These are phyloP conservation scores for Elsinoe batatas DNA, from an alignment of 2,329 filamentous ascomycete genomes.

Conservation along the genomic window DNA sequence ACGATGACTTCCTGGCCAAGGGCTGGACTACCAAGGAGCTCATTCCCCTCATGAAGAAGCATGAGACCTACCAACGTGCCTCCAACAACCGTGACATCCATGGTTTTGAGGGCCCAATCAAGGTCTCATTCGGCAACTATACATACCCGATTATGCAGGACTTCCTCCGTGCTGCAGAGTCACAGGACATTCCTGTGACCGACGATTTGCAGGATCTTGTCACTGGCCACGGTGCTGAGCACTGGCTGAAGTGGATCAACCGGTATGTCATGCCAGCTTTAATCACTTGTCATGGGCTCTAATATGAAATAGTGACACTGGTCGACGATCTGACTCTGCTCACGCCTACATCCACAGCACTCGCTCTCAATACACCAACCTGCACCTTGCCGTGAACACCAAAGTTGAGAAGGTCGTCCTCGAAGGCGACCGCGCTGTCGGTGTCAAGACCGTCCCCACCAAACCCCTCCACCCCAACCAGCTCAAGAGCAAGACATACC, in stretches of 20 bases:
- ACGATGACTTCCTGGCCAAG: constrained; percentile 69
- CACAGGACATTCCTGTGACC: constrained; percentile 63
- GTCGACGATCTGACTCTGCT: constrained; percentile 65
- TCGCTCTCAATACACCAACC: constrained; percentile 56
- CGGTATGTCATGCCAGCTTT: too few relatives aligned
- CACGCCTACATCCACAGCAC: constrained; percentile 72
- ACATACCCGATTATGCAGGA: constrained; percentile 76
- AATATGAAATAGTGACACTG: constrained; percentile 37
- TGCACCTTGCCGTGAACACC: constrained; percentile 65
- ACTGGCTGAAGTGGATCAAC: constrained; percentile 84
- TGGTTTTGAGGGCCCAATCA: constrained; percentile 70
- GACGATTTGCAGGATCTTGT: constrained; percentile 50
- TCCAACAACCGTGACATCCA: constrained; percentile 53
- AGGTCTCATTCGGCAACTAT: constrained; percentile 72
- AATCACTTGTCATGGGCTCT: neutral
- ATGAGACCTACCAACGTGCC: constrained; percentile 61
- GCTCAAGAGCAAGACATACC: constrained; percentile 48
- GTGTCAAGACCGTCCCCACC: constrained; percentile 58
- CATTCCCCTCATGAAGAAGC: constrained; percentile 67
- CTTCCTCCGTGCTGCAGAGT: constrained; percentile 62
- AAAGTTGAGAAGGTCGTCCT: constrained; percentile 70
- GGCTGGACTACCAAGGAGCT: constrained; percentile 72
- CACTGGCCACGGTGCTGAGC: constrained; percentile 61
- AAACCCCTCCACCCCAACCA: constrained; percentile 55
- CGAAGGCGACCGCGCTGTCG: constrained; percentile 61